Percentiles rank a stretch among this genome's conserved stretches.
phyloP scores from a whole-genome alignment of 2,329 filamentous ascomycete genomes.

The Parastagonospora nodorum region DNA sequence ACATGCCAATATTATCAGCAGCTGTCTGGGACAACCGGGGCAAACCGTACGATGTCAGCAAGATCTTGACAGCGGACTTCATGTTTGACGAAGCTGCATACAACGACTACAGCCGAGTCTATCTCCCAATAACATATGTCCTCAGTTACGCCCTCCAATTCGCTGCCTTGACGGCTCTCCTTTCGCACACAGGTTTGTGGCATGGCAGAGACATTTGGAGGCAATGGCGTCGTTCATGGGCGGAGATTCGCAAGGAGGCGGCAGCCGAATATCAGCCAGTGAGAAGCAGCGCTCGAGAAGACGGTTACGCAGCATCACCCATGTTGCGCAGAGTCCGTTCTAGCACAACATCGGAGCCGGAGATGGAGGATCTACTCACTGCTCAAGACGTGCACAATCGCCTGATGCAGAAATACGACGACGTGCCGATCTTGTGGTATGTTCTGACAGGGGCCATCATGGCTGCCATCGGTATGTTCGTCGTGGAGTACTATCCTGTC shows the following conservation, averaged over 20 bases:
- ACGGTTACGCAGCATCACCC: slow-evolving; percentile 25
- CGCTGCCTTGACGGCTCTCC: slow-evolving; percentile 75
- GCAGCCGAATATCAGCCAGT: slow-evolving; percentile 42
- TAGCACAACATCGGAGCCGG: slow-evolving; percentile 44
- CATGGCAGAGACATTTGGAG: slow-evolving; percentile 81
- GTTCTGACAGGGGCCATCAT: slow-evolving; percentile 74
- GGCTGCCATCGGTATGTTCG: slow-evolving; percentile 78
- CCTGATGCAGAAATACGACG: slow-evolving; percentile 80
- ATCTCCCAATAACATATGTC: slow-evolving; percentile 84
- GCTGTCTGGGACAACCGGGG: slow-evolving; percentile 87
- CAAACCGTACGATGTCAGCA: slow-evolving; percentile 78
- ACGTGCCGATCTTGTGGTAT: slow-evolving; percentile 84
- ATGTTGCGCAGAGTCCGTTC: slow-evolving; percentile 21
- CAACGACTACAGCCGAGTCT: slow-evolving; percentile 79
- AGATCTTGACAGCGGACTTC: slow-evolving; percentile 77
- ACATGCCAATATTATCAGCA: slow-evolving; percentile 84
- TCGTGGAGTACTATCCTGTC: slow-evolving; percentile 79
- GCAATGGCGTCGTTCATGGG: slow-evolving; percentile 73
- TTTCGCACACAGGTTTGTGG: slow-evolving; percentile 84
- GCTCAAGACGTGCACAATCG: slow-evolving; percentile 83
- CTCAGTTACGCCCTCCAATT: slow-evolving; percentile 87
- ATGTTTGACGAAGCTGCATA: slow-evolving; percentile 79
- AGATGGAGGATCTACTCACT: slow-evolving; percentile 61
- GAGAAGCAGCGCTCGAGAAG: slow-evolving; percentile 41
- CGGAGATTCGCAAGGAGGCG: slow-evolving; percentile 58